Evolutionary conservation across 129 eudicot species (phyloP), one percentile per base, ranked within the genome.

Genomic region (Flaveria ramosissima): DNA sequence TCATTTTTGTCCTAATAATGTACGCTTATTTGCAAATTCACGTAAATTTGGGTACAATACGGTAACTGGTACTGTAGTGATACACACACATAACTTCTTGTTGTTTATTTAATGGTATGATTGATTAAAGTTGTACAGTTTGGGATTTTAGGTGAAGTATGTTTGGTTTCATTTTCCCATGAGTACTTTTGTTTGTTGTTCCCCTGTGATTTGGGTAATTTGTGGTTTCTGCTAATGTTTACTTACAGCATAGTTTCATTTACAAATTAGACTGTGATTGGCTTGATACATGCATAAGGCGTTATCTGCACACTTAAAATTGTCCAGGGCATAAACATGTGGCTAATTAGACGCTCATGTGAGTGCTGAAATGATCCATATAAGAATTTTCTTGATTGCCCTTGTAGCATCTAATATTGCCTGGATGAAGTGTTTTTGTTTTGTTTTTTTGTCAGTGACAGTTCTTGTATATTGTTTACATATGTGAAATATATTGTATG

Each of bases 21-120:
- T 61, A 43, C 7, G 57, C 3, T 74, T 15, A 59, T 13, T 74
- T 74, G 57, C 60, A 74, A 60, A 43, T 8, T 60, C 59, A 26
- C 23, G 60, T 62, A 45, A 16, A 10, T 6, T 74, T 24, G 13
- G 59, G 46, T 74, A 61, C 59, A 45, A 24, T 74, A 60, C 24
- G 21, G 30, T 74, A 45, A 47, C 43, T 24, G 24, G 69, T 60
- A 20, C 20, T 21, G 26, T 43, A 39, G 42, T 43, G 27, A 43
- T 13, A 41, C 3, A 14, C 42, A 62, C 26, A 24, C 41, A 73
- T 13, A 46, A 2, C 10, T 20, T 75, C 19, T 43, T 43, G 26
- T 75, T 36, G 32, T 75, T 63, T 47, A 30, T 26, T 59, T 42
- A 3, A 63, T 19, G 16, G 27, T 46, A 23, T 45, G 78, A 43